A percentile compares a stretch with the other conserved stretches of the same genome.
These are phyloP conservation scores for Canariomyces notabilis DNA, from an alignment of 2,329 filamentous ascomycete genomes.

Conservation along the genomic window DNA sequence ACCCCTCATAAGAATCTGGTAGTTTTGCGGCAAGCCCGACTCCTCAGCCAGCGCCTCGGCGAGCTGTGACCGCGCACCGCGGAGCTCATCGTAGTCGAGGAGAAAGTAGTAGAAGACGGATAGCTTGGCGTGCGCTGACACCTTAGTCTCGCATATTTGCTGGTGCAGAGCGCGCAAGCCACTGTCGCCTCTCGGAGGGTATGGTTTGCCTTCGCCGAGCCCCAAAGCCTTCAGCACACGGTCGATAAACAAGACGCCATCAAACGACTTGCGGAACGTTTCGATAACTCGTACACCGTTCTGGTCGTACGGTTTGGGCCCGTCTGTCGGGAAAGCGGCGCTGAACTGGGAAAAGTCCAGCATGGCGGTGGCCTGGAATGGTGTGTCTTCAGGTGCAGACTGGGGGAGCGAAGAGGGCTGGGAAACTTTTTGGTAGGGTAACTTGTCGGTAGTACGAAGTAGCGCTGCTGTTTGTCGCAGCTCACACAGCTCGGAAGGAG, in stretches of 20 bases:
- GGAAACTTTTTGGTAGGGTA: no score
- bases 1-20: conserved; percentile 75
- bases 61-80: conserved; percentile 43
- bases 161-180: conserved; percentile 65
- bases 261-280: conserved; percentile 59
- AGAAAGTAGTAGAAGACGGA: conserved; percentile 80
- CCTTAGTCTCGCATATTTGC: conserved; percentile 59
- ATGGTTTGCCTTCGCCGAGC: conserved; percentile 62
- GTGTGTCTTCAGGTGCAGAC: no score
- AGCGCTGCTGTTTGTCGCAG: no score
- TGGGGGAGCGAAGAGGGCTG: no score
- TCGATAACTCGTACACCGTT: conserved; percentile 59
- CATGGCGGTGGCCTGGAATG: conserved; percentile 38
- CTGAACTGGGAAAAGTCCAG: conserved; percentile 63
- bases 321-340: conserved; percentile 59
- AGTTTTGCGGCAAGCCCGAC: conserved; percentile 67
- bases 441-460: no score
- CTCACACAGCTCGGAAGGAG: background rate
- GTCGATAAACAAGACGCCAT: conserved; percentile 73
- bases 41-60: conserved; percentile 54
- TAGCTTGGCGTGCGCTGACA: conserved; percentile 71
- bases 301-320: conserved; percentile 58
- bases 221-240: conserved; percentile 66
- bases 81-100: conserved; percentile 61
- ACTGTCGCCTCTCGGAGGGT: conserved; percentile 67